Base-by-base conservation (phyloP, 345 rosid species). In the Acer yangbiense region DNA sequence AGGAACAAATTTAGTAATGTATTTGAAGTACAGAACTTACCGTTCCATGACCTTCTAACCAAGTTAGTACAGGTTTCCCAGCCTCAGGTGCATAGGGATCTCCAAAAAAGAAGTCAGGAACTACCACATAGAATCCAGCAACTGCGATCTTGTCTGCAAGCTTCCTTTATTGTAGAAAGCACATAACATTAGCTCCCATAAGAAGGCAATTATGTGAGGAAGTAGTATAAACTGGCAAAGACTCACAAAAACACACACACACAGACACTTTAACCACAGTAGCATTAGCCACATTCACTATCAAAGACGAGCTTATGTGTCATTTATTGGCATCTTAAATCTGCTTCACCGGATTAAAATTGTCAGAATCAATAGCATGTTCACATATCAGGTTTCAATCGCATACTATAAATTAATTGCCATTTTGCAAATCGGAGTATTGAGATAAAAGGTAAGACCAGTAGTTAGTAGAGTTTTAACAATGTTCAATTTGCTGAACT, bases 61-160 rank as follows among this genome's bases (percentile, higher is more conserved):
- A 95, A 78, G 78, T 86, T 32, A 70, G 69, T 78, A 84, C 1
- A 14, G 90, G 84, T 65, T 86, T 86, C 25, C 85, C 87, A 23
- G 84, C 17, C 21, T 83, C 85, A 2, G 87, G 86, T 35, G 35
- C 78, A 77, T 27, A 91, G 12, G 94, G 90, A 62, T 93, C 95
- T 50, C 93, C 94, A 72, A 85, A 78, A 66, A 93, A 71, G 83
- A 87, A 88, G 78, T 93, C 97, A 0, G 95, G 95, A 78, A 88
- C 93, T 50, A 82, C 92, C 27, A 85, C 97, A 76, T 79, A 88
- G 80, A 80, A 91, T 57, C 95, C 97, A 87, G 89, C 86, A 76
- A 82, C 89, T 71, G 94, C 93, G 81, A 90, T 86, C 82, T 91
- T 93, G 88, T 93, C 97, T 0, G 95, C 97, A 43, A 93, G 88